These are phyloP conservation scores for Colletotrichum sp. DNA, from an alignment of 2,329 filamentous ascomycete species.

Conservation along the genomic window DNA sequence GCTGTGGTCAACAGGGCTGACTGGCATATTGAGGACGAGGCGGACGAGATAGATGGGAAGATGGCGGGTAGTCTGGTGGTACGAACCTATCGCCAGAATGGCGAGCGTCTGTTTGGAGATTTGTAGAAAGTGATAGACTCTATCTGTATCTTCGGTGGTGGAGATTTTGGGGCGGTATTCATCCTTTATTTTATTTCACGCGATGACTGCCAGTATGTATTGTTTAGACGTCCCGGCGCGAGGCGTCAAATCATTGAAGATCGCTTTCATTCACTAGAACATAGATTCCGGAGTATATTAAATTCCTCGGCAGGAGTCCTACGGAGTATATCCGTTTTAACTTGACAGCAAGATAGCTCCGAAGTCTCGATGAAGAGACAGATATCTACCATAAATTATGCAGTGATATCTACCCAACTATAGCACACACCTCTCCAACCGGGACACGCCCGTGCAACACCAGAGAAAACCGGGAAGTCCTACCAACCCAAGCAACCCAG, in stretches of 20 bases:
- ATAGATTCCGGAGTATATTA: background rate
- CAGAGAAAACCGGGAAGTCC: too few relatives aligned
- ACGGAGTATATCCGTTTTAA: background rate
- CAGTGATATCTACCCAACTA: too few relatives aligned
- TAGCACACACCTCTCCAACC: too few relatives aligned
- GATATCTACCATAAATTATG: too few relatives aligned
- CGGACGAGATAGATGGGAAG: background rate
- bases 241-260: background rate
- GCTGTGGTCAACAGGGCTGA: background rate
- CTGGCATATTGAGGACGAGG: background rate
- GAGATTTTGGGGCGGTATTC: background rate
- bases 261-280: background rate
- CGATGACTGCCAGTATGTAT: background rate
- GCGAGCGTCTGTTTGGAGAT: background rate
- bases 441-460: too few relatives aligned
- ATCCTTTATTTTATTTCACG: background rate
- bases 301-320: background rate
- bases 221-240: background rate
- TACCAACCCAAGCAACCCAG: too few relatives aligned
- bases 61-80: background rate
- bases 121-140: background rate
- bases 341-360: background rate
- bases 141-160: background rate
- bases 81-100: background rate
- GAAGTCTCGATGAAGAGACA: too few relatives aligned